Percentiles rank a stretch among this genome's conserved stretches.
phyloP scores from a whole-genome alignment of 2,329 filamentous ascomycete species.

The Claviceps cyperi region DNA sequence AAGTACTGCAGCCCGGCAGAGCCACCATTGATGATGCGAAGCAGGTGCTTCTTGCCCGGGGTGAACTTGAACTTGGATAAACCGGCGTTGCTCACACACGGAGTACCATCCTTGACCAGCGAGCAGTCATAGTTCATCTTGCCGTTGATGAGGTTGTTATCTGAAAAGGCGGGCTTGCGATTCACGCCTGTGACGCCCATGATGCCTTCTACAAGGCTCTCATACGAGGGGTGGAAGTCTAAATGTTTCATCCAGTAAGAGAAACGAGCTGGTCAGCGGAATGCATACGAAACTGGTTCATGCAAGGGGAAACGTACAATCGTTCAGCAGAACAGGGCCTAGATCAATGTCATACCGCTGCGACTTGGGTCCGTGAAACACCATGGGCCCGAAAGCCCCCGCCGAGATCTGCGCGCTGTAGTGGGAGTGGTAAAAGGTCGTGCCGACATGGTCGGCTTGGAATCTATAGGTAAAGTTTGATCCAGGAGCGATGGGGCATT shows the following conservation, averaged over 20 bases:
- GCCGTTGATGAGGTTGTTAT: slow-evolving; percentile 33
- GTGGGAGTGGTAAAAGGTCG: slow-evolving; percentile 48
- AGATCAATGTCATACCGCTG: slow-evolving; percentile 49
- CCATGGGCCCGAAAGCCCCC: slow-evolving; percentile 44
- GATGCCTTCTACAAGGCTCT: slow-evolving; percentile 16
- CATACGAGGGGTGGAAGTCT: slow-evolving; percentile 23
- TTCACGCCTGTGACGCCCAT: not conserved
- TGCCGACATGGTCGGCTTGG: slow-evolving; percentile 38
- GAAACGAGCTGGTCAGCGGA: too few relatives aligned
- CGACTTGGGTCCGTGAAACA: slow-evolving; percentile 46
- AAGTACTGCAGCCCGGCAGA: not conserved
- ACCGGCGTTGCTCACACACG: not conserved
- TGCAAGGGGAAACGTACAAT: slow-evolving; percentile 24
- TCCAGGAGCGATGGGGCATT: slow-evolving; percentile 37
- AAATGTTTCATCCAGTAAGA: not conserved
- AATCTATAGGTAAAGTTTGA: slow-evolving; percentile 41
- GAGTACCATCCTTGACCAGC: not conserved
- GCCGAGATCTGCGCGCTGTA: slow-evolving; percentile 34
- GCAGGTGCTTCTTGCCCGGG: not conserved
- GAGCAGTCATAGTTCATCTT: slow-evolving; percentile 8
- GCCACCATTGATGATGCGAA: not conserved
- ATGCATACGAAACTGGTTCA: too few relatives aligned
- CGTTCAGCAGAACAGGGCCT: slow-evolving; percentile 41
- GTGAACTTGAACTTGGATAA: slow-evolving; percentile 22
- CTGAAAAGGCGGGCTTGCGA: slow-evolving; percentile 11